Percentiles rank a stretch among this genome's conserved stretches.
These are phyloP conservation scores for Mortierella claussenii DNA, from an alignment of 192 early-diverging fungal species.

Conservation along the genomic window DNA sequence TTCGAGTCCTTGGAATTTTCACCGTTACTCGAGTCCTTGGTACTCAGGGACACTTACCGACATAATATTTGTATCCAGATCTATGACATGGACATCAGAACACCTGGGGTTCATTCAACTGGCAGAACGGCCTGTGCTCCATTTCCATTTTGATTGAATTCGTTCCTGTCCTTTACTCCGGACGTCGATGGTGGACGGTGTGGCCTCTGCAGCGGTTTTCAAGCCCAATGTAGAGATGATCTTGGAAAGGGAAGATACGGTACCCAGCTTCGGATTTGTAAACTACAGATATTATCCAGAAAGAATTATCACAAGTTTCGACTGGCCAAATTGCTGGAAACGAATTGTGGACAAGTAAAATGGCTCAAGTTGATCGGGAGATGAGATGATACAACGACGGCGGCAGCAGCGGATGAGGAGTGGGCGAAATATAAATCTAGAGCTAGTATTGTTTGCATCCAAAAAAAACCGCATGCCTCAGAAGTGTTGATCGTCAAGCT, in stretches of 20 bases:
- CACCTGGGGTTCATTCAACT: conserved; percentile 7
- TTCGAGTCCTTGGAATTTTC: conserved; percentile 8
- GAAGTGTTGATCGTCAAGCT: background rate
- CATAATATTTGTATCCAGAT: background rate
- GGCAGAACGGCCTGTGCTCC: conserved; percentile 4
- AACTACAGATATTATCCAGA: conserved; percentile 3
- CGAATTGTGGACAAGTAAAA: conserved; percentile 3
- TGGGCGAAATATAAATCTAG: conserved; percentile 5
- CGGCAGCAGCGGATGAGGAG: too few relatives aligned
- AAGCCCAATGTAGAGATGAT: background rate
- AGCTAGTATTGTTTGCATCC: background rate
- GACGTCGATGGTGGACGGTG: conserved; percentile 1
- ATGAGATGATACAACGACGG: background rate
- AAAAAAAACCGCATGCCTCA: background rate
- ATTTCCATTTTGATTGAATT: conserved; percentile 23
- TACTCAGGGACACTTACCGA: background rate
- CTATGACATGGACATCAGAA: conserved; percentile 20
- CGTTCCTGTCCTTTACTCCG: conserved; percentile 1
- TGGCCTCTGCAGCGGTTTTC: background rate
- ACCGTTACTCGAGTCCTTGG: conserved; percentile 10
- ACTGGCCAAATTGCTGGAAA: conserved; percentile 6
- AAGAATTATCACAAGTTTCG: background rate
- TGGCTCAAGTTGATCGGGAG: conserved; percentile 3
- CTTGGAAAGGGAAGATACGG: background rate
- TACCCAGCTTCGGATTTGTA: background rate